Evolutionary conservation across 2,329 filamentous ascomycete genomes (phyloP).

Genomic region (Stagonosporopsis rhizophila): DNA sequence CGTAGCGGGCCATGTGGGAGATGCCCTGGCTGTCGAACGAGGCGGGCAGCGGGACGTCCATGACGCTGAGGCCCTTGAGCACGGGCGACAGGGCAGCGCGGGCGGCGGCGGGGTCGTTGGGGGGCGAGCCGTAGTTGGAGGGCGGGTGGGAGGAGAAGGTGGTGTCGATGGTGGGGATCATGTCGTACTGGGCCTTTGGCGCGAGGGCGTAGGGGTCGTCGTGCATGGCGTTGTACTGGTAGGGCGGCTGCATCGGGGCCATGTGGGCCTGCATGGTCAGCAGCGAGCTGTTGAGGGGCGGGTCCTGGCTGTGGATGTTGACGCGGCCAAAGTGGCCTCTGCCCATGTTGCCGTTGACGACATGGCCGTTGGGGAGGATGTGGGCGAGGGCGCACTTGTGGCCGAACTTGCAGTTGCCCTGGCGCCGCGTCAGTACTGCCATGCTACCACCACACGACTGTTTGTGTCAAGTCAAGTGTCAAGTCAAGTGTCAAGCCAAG

Average conservation of each 20-base stretch:
- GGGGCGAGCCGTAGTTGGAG: conserved; percentile 81
- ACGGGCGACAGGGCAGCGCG: conserved; percentile 82
- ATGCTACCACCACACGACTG: no score
- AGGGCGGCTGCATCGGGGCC: background rate
- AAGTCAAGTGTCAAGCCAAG: no score
- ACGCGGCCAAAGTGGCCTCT: conserved; percentile 70
- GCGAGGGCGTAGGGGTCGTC: conserved; percentile 49
- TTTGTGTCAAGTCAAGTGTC: no score
- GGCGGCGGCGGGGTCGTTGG: conserved; percentile 62
- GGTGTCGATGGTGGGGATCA: conserved; percentile 64
- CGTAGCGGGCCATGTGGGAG: conserved; percentile 87
- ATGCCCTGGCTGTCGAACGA: conserved; percentile 97
- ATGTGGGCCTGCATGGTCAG: conserved; percentile 64
- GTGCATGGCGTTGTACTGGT: background rate
- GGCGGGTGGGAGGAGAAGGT: conserved; percentile 65
- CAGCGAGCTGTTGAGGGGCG: conserved; percentile 77
- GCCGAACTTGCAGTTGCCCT: conserved; percentile 99
- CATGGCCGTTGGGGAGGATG: conserved; percentile 88
- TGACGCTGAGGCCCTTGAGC: conserved; percentile 78
- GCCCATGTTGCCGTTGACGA: conserved; percentile 74
- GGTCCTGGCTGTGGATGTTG: conserved; percentile 71
- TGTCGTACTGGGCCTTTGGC: conserved; percentile 54
- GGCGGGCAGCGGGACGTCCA: conserved; percentile 90
- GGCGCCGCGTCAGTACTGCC: background rate
- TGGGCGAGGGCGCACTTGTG: conserved; percentile 97